phyloP scores from a whole-genome alignment of 2,329 filamentous ascomycete genomes.

The Colletotrichum abscissum region DNA sequence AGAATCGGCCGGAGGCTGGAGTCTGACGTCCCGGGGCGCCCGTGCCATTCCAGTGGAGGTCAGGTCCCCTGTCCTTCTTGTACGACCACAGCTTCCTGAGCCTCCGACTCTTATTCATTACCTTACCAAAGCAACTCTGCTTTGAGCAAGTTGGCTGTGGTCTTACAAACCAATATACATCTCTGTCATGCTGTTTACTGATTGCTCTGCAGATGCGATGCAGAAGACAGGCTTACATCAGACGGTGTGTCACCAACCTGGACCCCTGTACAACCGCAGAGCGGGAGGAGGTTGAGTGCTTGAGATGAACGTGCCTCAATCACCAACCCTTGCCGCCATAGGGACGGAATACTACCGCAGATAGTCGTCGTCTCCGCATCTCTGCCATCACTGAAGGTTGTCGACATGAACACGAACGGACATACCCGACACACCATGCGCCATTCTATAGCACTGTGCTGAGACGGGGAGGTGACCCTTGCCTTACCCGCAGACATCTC shows the following conservation, averaged over 20 bases:
- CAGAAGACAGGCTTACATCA: slow-evolving; percentile 29
- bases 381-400: slow-evolving; percentile 8
- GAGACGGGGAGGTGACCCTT: not conserved
- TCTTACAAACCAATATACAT: slow-evolving; percentile 26
- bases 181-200: slow-evolving; percentile 24
- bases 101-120: not conserved
- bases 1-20: slow-evolving; percentile 24
- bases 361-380: slow-evolving; percentile 2
- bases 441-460: not conserved
- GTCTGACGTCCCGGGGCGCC: slow-evolving; percentile 29
- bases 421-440: not conserved
- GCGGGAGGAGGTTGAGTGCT: not conserved
- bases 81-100: not conserved
- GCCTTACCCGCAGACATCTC: not conserved
- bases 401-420: not conserved
- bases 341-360: slow-evolving; percentile 1
- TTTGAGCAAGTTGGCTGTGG: slow-evolving; percentile 1
- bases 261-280: slow-evolving; percentile 1
- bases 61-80: not conserved
- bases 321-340: slow-evolving; percentile 4
- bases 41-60: not conserved
- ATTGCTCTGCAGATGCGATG: slow-evolving; percentile 5
- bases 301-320: slow-evolving; percentile 3
- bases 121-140: slow-evolving; percentile 21
- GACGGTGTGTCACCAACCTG: slow-evolving; percentile 10